phyloP scores from a whole-genome alignment of 192 early-diverging fungal species.

The Glomus cerebriforme region DNA sequence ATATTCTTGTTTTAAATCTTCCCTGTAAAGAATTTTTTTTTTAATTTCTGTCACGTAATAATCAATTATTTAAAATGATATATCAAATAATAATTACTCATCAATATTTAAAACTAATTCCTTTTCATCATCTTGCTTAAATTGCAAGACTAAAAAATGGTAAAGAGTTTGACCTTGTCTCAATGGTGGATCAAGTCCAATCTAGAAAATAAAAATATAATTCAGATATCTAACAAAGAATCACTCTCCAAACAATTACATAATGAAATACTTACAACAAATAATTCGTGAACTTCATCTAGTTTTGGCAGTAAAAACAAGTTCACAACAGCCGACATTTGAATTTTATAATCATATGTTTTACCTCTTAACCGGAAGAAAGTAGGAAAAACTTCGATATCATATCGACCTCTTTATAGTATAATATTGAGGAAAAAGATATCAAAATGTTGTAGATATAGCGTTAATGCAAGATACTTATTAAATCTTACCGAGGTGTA shows the following conservation, averaged over 20 bases:
- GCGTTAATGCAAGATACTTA: neutral
- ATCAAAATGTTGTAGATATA: neutral
- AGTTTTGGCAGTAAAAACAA: constrained; percentile 92
- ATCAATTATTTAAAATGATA: neutral
- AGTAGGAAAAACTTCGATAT: constrained; percentile 87
- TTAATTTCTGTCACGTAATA: neutral
- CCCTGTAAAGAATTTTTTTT: constrained; percentile 42
- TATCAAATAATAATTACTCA: constrained; percentile 47
- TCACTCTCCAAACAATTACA: neutral
- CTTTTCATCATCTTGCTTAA: constrained; percentile 88
- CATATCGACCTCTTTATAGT: constrained; percentile 81
- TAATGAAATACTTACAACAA: constrained; percentile 59
- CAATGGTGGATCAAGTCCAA: constrained; percentile 94
- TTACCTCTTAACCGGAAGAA: constrained; percentile 96
- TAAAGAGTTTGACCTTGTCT: constrained; percentile 97
- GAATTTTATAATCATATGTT: constrained; percentile 97
- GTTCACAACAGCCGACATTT: constrained; percentile 80
- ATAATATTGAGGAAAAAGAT: neutral
- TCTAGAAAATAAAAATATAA: constrained; percentile 35
- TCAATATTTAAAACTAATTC: constrained; percentile 83
- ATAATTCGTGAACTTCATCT: constrained; percentile 88
- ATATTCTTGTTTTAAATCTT: constrained; percentile 67
- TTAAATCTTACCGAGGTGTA: constrained; percentile 71
- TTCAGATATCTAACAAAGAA: neutral
- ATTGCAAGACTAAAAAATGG: constrained; percentile 95